phyloP scores from a whole-genome alignment of 2,329 filamentous ascomycete species.

The Trichoderma semiorbis region DNA sequence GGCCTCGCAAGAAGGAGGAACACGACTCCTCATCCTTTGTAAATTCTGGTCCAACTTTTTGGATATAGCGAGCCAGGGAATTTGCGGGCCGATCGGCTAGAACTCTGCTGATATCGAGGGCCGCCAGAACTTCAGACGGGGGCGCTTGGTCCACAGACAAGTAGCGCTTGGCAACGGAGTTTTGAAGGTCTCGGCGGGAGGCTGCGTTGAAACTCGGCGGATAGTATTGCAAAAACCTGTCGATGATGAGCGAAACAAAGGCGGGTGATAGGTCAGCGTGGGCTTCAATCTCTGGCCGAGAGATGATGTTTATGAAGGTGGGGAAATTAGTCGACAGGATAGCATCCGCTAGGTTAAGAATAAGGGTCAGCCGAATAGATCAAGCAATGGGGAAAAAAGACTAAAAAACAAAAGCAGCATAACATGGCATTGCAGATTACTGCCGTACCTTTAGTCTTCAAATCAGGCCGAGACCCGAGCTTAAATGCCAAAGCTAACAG shows the following conservation, averaged over 20 bases:
- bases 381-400: too few species aligned
- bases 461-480: slow-evolving; percentile 70
- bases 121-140: slow-evolving; percentile 67
- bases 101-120: slow-evolving; percentile 65
- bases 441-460: slow-evolving; percentile 80
- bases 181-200: slow-evolving; percentile 65
- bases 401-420: background rate
- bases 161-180: slow-evolving; percentile 67
- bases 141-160: slow-evolving; percentile 59
- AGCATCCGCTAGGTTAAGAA: slow-evolving; percentile 66
- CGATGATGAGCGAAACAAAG: slow-evolving; percentile 76
- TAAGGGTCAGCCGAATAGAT: background rate
- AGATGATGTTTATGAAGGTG: slow-evolving; percentile 73
- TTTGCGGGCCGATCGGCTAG: slow-evolving; percentile 57
- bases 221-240: slow-evolving; percentile 82
- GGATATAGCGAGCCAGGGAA: slow-evolving; percentile 63
- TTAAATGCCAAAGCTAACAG: slow-evolving; percentile 87
- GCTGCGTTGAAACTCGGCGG: slow-evolving; percentile 80
- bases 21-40: slow-evolving; percentile 73
- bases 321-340: slow-evolving; percentile 78
- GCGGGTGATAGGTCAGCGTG: slow-evolving; percentile 64
- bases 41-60: slow-evolving; percentile 69
- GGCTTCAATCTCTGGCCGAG: slow-evolving; percentile 58
- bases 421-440: background rate
- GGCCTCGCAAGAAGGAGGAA: slow-evolving; percentile 50